phyloP scores from a whole-genome alignment of 2,329 filamentous ascomycete species.

The Blastomyces parvus region DNA sequence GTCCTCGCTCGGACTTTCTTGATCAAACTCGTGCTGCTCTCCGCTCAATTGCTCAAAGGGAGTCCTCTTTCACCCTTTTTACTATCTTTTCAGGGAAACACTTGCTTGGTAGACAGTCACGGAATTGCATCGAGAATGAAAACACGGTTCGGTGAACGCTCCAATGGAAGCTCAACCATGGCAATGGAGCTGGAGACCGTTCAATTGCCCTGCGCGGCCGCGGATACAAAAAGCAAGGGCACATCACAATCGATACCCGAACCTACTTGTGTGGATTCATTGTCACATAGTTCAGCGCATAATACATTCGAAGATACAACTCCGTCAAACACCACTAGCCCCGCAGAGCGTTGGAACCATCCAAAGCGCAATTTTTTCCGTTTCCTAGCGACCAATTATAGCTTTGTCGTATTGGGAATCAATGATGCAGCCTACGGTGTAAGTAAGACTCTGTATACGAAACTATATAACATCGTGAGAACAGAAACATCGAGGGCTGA shows the following conservation, averaged over 20 bases:
- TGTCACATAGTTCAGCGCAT: not conserved
- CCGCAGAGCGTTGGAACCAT: conserved; percentile 54
- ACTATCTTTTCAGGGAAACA: not conserved
- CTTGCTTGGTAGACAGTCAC: not conserved
- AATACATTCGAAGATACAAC: not conserved
- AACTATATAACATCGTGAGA: not conserved
- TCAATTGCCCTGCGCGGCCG: not conserved
- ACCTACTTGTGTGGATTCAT: not conserved
- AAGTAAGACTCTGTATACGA: conserved; percentile 20
- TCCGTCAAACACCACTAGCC: conserved; percentile 35
- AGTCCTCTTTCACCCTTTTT: not conserved
- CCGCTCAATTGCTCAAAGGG: not conserved
- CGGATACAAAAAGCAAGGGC: not conserved
- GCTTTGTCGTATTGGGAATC: conserved; percentile 47
- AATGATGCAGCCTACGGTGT: conserved; percentile 51
- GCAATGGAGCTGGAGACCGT: conserved; percentile 1
- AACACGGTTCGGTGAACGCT: conserved; percentile 1
- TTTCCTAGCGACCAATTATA: conserved; percentile 49
- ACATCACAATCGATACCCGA: not conserved
- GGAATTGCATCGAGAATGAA: not conserved
- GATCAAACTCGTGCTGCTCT: not conserved
- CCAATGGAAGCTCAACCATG: conserved; percentile 4
- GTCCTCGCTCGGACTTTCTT: not conserved
- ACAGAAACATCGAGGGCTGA: not conserved
- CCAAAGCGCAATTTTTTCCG: conserved; percentile 50